A percentile compares a stretch with the other conserved stretches of the same genome.
phyloP scores from a whole-genome alignment of 2,329 filamentous ascomycete species.

The Cladosporium sp. region DNA sequence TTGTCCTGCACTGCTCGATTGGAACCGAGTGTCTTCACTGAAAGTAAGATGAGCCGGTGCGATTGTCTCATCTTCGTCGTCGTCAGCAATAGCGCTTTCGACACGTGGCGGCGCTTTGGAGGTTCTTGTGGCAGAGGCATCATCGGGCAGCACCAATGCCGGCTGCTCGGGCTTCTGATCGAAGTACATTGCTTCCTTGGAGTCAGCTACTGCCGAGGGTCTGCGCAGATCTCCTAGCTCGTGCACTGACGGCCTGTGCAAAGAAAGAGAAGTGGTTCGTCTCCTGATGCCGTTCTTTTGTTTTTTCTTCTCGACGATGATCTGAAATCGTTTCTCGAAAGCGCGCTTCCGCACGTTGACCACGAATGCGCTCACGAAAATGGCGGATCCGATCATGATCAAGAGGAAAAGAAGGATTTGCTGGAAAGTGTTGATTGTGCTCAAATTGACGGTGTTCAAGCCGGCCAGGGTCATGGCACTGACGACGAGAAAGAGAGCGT shows the following conservation, averaged over 20 bases:
- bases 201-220: background rate
- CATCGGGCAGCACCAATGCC: too few relatives aligned
- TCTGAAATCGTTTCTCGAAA: conserved; percentile 59
- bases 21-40: conserved; percentile 25
- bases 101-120: background rate
- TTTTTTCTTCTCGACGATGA: conserved; percentile 33
- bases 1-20: background rate
- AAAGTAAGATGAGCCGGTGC: conserved; percentile 23
- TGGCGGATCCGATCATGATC: conserved; percentile 61
- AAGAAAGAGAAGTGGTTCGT: conserved; percentile 22
- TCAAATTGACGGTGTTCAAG: conserved; percentile 64
- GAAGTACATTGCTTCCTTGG: background rate
- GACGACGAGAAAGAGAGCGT: conserved; percentile 63
- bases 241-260: background rate
- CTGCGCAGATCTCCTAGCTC: background rate
- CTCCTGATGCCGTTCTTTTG: conserved; percentile 34
- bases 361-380: conserved; percentile 64
- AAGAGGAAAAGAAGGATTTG: conserved; percentile 62
- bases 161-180: background rate
- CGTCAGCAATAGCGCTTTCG: conserved; percentile 9
- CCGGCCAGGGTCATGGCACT: conserved; percentile 66
- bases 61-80: background rate
- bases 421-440: conserved; percentile 62
- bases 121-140: background rate
- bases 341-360: conserved; percentile 57